These are phyloP conservation scores for Epichloe sibirici DNA, from an alignment of 2,329 filamentous ascomycete genomes.

Conservation along the genomic window DNA sequence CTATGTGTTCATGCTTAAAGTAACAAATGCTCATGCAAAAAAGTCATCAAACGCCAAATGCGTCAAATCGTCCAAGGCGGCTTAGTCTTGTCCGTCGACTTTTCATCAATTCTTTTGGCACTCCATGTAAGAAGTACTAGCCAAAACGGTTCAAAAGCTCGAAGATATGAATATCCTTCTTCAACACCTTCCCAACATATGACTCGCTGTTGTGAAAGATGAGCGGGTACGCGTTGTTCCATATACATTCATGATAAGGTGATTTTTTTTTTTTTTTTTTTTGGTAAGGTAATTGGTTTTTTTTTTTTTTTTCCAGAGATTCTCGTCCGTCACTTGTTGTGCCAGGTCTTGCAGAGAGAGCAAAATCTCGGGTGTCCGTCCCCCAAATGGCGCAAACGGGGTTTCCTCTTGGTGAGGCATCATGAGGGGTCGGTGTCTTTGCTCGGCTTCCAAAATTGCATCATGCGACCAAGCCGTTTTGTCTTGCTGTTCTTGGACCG, in stretches of 20 bases:
- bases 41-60: slow-evolving; percentile 8
- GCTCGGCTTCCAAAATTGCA: slow-evolving; percentile 66
- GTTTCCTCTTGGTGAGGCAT: not conserved
- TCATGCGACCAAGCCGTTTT: slow-evolving; percentile 59
- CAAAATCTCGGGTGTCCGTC: not conserved
- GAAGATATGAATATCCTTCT: not conserved
- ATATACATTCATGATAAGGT: slow-evolving; percentile 21
- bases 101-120: not conserved
- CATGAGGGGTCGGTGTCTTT: slow-evolving; percentile 24
- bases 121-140: not conserved
- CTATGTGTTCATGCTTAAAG: slow-evolving; percentile 17
- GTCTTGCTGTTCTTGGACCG: slow-evolving; percentile 50
- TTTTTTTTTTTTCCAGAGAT: not conserved
- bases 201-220: slow-evolving; percentile 2
- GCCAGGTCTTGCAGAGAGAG: not conserved
- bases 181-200: not conserved
- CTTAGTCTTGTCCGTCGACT: not conserved
- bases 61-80: not conserved
- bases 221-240: slow-evolving; percentile 24
- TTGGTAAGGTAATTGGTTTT: not conserved
- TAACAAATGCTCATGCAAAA: slow-evolving; percentile 23
- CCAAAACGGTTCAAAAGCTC: not conserved
- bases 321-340: not conserved
- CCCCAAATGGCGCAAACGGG: not conserved
- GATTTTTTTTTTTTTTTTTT: not conserved